phyloP scores from a whole-genome alignment of 2,329 filamentous ascomycete genomes.

The Colletotrichum cuscutae region DNA sequence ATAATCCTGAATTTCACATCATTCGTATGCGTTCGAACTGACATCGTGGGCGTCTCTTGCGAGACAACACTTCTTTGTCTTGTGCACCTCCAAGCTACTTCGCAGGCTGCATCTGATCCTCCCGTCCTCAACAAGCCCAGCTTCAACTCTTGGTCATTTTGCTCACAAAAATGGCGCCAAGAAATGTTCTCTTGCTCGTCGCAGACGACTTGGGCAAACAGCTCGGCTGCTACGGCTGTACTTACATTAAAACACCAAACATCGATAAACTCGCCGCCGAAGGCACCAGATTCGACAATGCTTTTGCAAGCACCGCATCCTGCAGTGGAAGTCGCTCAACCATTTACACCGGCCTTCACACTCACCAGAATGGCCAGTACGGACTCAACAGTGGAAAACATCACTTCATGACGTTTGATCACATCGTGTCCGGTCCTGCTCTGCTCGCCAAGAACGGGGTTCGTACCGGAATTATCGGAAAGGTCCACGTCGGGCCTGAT shows the following conservation, averaged over 20 bases:
- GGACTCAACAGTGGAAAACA: slow-evolving; percentile 39
- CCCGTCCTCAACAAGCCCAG: too few relatives aligned
- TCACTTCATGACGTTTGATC: neutral
- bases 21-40: neutral
- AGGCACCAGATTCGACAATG: slow-evolving; percentile 49
- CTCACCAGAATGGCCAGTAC: slow-evolving; percentile 59
- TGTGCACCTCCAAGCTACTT: neutral
- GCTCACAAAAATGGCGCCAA: slow-evolving; percentile 25
- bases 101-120: too few relatives aligned
- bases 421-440: neutral
- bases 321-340: slow-evolving; percentile 58
- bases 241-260: slow-evolving; percentile 48
- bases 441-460: neutral
- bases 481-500: neutral
- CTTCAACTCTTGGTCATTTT: neutral
- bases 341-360: slow-evolving; percentile 61
- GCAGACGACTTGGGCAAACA: slow-evolving; percentile 55
- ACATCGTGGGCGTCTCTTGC: neutral
- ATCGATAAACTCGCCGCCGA: slow-evolving; percentile 51
- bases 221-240: slow-evolving; percentile 48
- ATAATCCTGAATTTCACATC: neutral
- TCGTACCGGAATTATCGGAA: neutral
- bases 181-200: slow-evolving; percentile 51
- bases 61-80: neutral
- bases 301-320: slow-evolving; percentile 57